phyloP scores from a whole-genome alignment of 345 rosid genomes.

The Camelina laxa region DNA sequence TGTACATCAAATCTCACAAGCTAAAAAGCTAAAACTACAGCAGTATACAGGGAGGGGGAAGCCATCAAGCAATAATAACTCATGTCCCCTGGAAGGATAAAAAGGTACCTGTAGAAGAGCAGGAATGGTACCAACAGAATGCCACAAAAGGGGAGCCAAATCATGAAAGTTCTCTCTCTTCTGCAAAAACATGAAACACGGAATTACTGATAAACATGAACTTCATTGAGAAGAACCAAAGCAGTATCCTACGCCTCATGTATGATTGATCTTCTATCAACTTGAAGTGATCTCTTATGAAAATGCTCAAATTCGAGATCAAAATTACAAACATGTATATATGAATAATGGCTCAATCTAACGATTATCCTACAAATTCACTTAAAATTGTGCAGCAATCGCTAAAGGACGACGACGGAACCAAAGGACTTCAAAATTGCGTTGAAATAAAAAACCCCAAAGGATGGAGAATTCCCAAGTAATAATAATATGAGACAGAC shows the following conservation, averaged over 20 bases:
- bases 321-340: no score
- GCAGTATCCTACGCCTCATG: background rate
- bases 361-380: constrained; percentile 11
- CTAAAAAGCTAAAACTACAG: background rate
- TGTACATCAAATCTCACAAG: constrained; percentile 20
- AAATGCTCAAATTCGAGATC: background rate
- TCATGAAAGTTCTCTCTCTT: constrained; percentile 43
- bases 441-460: background rate
- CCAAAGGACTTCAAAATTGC: background rate
- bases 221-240: constrained; percentile 1
- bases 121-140: constrained; percentile 51
- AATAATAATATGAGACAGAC: constrained; percentile 39
- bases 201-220: background rate
- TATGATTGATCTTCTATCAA: background rate
- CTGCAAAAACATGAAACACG: constrained; percentile 45
- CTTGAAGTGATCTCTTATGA: background rate
- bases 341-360: background rate
- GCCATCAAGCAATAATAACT: background rate
- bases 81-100: background rate
- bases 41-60: constrained; percentile 8
- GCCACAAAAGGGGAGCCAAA: constrained; percentile 60
- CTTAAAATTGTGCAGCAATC: background rate
- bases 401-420: background rate
- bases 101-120: constrained; percentile 52
- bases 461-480: background rate